Conservation (phyloP, 129 eudicot species). For the Lactuca sativa region DNA sequence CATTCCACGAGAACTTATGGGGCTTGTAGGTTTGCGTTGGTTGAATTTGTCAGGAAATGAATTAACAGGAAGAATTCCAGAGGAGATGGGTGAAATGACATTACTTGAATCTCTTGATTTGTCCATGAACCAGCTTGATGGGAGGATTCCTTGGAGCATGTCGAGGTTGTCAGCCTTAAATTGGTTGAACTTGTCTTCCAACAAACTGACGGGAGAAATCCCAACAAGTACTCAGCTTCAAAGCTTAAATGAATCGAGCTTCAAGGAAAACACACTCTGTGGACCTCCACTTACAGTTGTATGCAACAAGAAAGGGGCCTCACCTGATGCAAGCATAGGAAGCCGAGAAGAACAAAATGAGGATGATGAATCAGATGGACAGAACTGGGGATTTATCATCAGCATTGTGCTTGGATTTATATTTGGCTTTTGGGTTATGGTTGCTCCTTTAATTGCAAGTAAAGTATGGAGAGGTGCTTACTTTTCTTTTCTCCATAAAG, state of each 20-base stretch:
- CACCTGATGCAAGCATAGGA: not conserved
- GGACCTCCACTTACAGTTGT: conserved; percentile 16
- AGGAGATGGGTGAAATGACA: conserved; percentile 40
- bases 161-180: conserved; percentile 12
- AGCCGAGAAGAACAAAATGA: not conserved
- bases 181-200: conserved; percentile 43
- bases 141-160: conserved; percentile 27
- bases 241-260: conserved; percentile 19
- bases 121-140: conserved; percentile 29
- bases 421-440: conserved; percentile 22
- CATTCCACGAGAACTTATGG: conserved; percentile 28
- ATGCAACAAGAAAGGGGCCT: conserved; percentile 1
- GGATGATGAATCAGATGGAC: not conserved
- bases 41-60: conserved; percentile 40
- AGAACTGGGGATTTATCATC: conserved; percentile 12
- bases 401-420: conserved; percentile 11
- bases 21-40: conserved; percentile 22
- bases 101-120: conserved; percentile 44
- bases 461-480: conserved; percentile 19
- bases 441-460: conserved; percentile 18
- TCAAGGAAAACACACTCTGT: conserved; percentile 21
- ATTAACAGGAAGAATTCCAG: conserved; percentile 36
- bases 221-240: conserved; percentile 31
- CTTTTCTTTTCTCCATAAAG: not conserved
- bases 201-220: conserved; percentile 33